Percentiles rank a stretch among this genome's conserved stretches.
These are phyloP conservation scores for Cyberlindnera lachancei DNA, from an alignment of 805 yeast genomes.

Conservation along the genomic window DNA sequence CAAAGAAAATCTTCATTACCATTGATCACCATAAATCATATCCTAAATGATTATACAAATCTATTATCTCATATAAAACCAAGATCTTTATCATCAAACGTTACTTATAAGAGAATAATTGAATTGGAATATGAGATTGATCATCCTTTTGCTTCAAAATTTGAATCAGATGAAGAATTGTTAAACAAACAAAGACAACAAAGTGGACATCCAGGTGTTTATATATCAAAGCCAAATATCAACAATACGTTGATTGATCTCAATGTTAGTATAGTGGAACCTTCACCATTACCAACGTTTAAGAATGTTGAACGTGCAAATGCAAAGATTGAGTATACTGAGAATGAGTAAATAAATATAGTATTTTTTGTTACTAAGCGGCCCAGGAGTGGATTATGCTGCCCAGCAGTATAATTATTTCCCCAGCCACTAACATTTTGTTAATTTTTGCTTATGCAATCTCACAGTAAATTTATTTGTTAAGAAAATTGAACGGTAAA, in stretches of 20 bases:
- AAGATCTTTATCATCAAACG: constrained; percentile 18
- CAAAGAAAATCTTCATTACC: constrained; percentile 42
- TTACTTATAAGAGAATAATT: constrained; percentile 15
- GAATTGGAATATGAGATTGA: constrained; percentile 23
- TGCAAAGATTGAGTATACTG: constrained; percentile 34
- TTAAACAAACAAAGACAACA: constrained; percentile 19
- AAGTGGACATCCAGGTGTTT: constrained; percentile 29
- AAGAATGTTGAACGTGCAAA: constrained; percentile 59
- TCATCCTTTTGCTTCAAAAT: constrained; percentile 23
- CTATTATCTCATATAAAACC: constrained; percentile 26
- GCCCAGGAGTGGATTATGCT: too few species aligned
- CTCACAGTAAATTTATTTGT: too few species aligned
- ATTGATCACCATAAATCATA: constrained; percentile 35
- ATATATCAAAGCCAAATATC: constrained; percentile 35
- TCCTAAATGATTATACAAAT: constrained; percentile 31
- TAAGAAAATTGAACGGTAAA: too few species aligned
- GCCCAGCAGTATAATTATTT: too few species aligned
- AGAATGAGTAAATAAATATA: constrained; percentile 4
- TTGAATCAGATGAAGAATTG: constrained; percentile 4
- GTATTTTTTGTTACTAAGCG: too few species aligned
- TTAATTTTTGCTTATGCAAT: too few species aligned
- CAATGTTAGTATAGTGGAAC: constrained; percentile 8
- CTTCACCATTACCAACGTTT: constrained; percentile 45
- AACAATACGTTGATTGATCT: constrained; percentile 28
- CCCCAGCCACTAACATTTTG: too few species aligned